These are phyloP conservation scores for Myriosclerotinia curreyana DNA, from an alignment of 2,329 filamentous ascomycete genomes.

Conservation along the genomic window DNA sequence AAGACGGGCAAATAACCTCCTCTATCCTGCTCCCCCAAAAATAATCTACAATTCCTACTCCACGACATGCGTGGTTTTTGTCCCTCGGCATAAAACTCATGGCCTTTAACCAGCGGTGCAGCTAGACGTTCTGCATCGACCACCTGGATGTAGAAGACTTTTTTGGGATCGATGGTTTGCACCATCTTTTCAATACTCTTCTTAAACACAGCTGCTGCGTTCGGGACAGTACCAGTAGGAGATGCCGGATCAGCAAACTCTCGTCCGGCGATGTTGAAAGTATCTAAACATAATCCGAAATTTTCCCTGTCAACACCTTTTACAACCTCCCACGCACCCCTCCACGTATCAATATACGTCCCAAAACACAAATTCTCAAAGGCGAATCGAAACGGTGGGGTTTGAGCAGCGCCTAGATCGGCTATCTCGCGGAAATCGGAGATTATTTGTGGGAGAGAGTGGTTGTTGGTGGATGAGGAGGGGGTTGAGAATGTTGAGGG, in stretches of 20 bases:
- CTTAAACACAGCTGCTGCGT: constrained; percentile 45
- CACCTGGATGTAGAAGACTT: constrained; percentile 72
- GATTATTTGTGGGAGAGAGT: constrained; percentile 55
- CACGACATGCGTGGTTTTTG: constrained; percentile 71
- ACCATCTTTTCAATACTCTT: constrained; percentile 36
- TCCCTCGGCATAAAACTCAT: constrained; percentile 55
- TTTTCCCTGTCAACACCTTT: constrained; percentile 62
- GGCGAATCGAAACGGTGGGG: constrained; percentile 60
- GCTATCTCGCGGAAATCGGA: constrained; percentile 62
- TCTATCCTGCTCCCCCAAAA: constrained; percentile 47
- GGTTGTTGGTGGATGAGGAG: constrained; percentile 41
- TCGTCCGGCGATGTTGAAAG: constrained; percentile 71
- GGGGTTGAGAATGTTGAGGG: constrained; percentile 59
- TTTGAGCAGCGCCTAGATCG: constrained; percentile 59
- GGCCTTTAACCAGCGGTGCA: constrained; percentile 54
- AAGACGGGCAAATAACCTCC: constrained; percentile 59
- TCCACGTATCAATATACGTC: constrained; percentile 68
- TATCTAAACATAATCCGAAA: constrained; percentile 75
- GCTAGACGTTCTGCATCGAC: constrained; percentile 67
- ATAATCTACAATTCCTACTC: constrained; percentile 71
- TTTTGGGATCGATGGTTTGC: constrained; percentile 31
- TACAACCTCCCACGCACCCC: constrained; percentile 67
- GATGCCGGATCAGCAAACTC: constrained; percentile 67
- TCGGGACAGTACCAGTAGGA: constrained; percentile 31
- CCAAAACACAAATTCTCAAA: constrained; percentile 75